Conservation (phyloP, 345 rosid species). For the Euphorbia tirucalli region DNA sequence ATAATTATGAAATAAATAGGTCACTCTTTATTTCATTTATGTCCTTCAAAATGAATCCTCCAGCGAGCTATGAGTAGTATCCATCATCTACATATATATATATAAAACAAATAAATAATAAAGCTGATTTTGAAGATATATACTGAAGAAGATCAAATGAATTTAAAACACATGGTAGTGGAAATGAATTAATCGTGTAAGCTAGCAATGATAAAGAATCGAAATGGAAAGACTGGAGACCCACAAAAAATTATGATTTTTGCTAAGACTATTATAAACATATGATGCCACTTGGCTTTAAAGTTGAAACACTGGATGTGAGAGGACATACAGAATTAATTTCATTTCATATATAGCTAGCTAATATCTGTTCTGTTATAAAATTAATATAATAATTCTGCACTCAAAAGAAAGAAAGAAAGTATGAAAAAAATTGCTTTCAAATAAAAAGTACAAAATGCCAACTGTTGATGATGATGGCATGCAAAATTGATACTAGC, state of each 20-base stretch:
- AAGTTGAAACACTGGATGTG: not conserved
- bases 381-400: not conserved
- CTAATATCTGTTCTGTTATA: no score
- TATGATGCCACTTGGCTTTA: not conserved
- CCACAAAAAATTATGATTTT: not conserved
- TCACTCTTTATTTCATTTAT: conserved; percentile 6
- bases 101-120: no score
- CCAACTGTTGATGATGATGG: conserved; percentile 15
- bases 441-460: not conserved
- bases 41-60: not conserved
- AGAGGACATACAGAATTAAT: not conserved
- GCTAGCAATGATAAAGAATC: not conserved
- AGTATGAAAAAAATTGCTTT: not conserved
- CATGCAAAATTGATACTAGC: not conserved
- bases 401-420: not conserved
- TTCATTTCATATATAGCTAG: no score
- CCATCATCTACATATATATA: not conserved
- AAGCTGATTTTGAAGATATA: no score
- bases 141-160: no score
- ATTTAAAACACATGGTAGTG: not conserved
- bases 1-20: not conserved
- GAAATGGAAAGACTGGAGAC: no score
- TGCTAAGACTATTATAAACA: no score
- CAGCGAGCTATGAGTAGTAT: not conserved
- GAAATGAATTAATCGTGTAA: not conserved